Evolutionary conservation across 2,329 filamentous ascomycete species (phyloP).

Genomic region (Stromatinia cepivora): DNA sequence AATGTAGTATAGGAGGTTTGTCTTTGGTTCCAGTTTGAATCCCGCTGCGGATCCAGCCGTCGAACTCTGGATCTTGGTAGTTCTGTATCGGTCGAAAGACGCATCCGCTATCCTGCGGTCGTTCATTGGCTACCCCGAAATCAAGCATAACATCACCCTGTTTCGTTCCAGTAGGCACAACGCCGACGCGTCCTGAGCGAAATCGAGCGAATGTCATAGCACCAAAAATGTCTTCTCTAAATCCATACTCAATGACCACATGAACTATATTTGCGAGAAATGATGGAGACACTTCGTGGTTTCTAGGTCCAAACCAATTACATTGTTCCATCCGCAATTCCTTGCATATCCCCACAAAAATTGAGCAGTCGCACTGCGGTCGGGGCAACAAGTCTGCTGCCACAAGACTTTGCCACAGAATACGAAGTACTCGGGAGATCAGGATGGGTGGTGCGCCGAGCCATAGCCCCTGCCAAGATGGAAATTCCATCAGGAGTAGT

Average conservation of each 20-base stretch:
- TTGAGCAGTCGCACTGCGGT: neutral
- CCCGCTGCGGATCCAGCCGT: too few species aligned
- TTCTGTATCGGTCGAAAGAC: neutral
- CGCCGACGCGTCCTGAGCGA: neutral
- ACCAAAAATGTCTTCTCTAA: neutral
- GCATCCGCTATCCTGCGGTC: too few species aligned
- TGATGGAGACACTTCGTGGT: neutral
- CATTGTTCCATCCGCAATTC: too few species aligned
- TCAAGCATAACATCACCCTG: neutral
- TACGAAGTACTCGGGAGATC: too few species aligned
- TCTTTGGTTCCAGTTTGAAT: fast-evolving
- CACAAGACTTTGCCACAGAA: neutral
- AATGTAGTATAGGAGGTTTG: neutral
- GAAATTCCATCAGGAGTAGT: too few species aligned
- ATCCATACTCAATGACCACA: neutral
- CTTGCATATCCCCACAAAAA: fast-evolving
- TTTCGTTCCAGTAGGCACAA: neutral
- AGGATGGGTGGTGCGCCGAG: too few species aligned
- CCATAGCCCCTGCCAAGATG: too few species aligned
- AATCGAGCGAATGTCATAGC: neutral
- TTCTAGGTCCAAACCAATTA: too few species aligned
- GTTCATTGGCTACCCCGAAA: too few species aligned
- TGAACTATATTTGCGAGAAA: neutral
- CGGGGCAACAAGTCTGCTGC: neutral
- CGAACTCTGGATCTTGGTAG: too few species aligned